These are phyloP conservation scores for Glycine latifolia DNA, from an alignment of 306 rosid species.

Conservation along the genomic window DNA sequence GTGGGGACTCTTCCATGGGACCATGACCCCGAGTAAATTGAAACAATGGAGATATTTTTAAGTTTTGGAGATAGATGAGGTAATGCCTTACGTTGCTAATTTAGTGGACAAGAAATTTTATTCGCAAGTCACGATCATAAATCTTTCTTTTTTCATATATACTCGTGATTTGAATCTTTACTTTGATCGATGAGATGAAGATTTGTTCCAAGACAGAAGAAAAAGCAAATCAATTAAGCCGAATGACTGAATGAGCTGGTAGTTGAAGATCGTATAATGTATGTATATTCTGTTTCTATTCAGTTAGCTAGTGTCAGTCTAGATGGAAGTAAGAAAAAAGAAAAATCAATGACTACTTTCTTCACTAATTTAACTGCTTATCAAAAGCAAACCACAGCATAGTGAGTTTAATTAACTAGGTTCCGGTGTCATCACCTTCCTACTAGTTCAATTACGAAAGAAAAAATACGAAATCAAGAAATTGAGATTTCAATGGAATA, in stretches of 20 bases:
- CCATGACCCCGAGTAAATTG: not conserved
- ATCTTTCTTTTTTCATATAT: not conserved
- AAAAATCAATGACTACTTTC: not conserved
- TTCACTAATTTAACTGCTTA: too few species aligned
- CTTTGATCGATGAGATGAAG: not conserved
- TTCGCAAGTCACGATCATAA: slow-evolving; percentile 14
- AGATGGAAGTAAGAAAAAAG: not conserved
- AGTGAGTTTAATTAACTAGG: too few species aligned
- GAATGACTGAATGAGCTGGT: not conserved
- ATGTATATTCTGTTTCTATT: slow-evolving; percentile 27
- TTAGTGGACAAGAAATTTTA: slow-evolving; percentile 36
- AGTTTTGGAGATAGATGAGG: slow-evolving; percentile 30
- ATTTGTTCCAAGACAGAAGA: not conserved
- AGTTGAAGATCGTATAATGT: not conserved
- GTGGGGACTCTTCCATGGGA: slow-evolving; percentile 8
- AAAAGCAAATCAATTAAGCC: not conserved
- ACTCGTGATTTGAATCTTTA: slow-evolving; percentile 34
- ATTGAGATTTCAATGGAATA: not conserved
- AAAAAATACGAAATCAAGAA: too few species aligned
- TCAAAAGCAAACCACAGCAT: too few species aligned
- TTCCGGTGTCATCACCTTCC: too few species aligned
- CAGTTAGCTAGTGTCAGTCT: not conserved
- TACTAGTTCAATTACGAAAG: too few species aligned
- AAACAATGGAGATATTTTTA: slow-evolving; percentile 18
- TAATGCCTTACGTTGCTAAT: slow-evolving; percentile 36